phyloP scores from a whole-genome alignment of 2,329 filamentous ascomycete genomes.

The Aspergillus ruber region DNA sequence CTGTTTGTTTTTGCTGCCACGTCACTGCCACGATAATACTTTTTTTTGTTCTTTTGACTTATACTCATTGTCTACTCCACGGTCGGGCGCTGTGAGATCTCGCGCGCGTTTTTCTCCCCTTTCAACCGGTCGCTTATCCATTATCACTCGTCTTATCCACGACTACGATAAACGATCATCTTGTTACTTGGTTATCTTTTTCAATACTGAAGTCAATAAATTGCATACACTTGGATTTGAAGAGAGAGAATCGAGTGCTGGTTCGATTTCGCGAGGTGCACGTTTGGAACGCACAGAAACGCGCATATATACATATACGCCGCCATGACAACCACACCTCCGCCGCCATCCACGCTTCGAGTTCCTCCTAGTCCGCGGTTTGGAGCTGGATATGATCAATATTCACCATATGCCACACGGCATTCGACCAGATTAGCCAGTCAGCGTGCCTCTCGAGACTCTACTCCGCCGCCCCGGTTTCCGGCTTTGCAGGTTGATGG shows the following conservation, averaged over 20 bases:
- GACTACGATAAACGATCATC: not conserved
- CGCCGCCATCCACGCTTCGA: constrained; percentile 31
- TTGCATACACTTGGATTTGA: not conserved
- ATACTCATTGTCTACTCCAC: not conserved
- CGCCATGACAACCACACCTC: constrained; percentile 41
- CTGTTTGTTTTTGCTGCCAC: not conserved
- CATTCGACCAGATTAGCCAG: constrained; percentile 35
- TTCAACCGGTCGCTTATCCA: not conserved
- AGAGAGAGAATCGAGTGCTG: not conserved
- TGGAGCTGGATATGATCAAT: constrained; percentile 39
- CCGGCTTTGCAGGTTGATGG: constrained; percentile 13
- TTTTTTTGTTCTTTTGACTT: not conserved
- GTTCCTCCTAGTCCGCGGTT: constrained; percentile 41
- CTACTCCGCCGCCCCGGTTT: constrained; percentile 22
- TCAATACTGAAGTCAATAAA: not conserved
- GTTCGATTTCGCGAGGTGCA: not conserved
- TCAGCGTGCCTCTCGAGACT: constrained; percentile 22
- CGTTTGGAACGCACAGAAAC: not conserved
- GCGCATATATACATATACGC: constrained; percentile 5
- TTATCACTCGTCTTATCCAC: not conserved
- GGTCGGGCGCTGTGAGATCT: not conserved
- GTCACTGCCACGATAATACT: not conserved
- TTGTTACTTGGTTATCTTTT: not conserved
- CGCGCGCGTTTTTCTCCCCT: constrained; percentile 1
- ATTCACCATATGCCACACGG: constrained; percentile 35